Conservation (phyloP, 495 filamentous ascomycete species). For the Daldinia vernicosa region DNA sequence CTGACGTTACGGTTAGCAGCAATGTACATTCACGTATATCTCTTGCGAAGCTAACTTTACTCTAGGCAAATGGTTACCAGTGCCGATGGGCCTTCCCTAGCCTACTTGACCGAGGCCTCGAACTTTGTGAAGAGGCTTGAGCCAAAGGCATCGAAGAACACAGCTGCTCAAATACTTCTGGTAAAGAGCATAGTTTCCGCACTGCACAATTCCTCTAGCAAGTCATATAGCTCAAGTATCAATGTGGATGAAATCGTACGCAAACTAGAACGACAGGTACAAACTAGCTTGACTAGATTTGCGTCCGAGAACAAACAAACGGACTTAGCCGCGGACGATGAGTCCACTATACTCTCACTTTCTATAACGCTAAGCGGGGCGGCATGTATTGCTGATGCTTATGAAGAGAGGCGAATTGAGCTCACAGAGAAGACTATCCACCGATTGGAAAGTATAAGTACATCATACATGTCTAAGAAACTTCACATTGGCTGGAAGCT, state of each 20-base stretch:
- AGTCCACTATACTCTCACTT: constrained; percentile 16
- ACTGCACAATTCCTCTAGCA: constrained; percentile 19
- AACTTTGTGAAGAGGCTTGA: constrained; percentile 34
- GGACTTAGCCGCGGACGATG: constrained; percentile 5
- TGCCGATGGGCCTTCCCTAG: constrained; percentile 24
- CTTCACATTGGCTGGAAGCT: constrained; percentile 51
- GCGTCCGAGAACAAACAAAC: constrained; percentile 20
- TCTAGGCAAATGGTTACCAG: constrained; percentile 42
- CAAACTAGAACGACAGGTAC: constrained; percentile 34
- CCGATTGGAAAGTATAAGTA: constrained; percentile 44
- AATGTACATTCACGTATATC: neutral
- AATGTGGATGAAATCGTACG: constrained; percentile 17
- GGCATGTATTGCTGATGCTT: constrained; percentile 11
- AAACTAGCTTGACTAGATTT: constrained; percentile 22
- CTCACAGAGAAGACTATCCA: constrained; percentile 29
- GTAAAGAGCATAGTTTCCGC: constrained; percentile 33
- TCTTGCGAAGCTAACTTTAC: constrained; percentile 10
- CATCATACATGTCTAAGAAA: constrained; percentile 41
- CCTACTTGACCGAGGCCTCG: constrained; percentile 35
- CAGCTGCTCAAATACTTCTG: constrained; percentile 37
- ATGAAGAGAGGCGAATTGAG: constrained; percentile 11
- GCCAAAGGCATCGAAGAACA: neutral
- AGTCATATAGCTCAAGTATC: constrained; percentile 17
- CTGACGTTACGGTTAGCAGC: constrained; percentile 38
- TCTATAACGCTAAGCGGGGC: constrained; percentile 36